Percentiles rank a stretch among this genome's conserved stretches.
These are phyloP conservation scores for Kuraishia capsulata DNA, from an alignment of 805 yeast genomes.

Conservation along the genomic window DNA sequence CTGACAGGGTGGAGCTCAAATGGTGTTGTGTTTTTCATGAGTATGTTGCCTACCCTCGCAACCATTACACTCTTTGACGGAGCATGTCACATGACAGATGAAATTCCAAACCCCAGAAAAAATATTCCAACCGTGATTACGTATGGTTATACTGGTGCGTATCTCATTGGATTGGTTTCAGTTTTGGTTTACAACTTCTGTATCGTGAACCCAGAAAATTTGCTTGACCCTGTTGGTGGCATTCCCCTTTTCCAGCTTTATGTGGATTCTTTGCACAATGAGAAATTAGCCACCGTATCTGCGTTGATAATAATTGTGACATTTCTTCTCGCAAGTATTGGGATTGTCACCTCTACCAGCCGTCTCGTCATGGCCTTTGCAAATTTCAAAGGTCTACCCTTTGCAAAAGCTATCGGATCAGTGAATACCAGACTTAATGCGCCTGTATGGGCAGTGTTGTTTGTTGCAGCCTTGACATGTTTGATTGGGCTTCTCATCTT, in stretches of 20 bases:
- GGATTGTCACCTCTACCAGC: slow-evolving; percentile 12
- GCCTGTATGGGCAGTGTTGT: slow-evolving; percentile 10
- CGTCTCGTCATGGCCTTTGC: slow-evolving; percentile 15
- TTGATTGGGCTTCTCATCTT: slow-evolving; percentile 31
- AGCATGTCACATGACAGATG: slow-evolving; percentile 47
- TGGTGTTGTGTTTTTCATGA: slow-evolving; percentile 49
- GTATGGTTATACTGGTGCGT: slow-evolving; percentile 39
- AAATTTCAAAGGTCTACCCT: slow-evolving; percentile 11
- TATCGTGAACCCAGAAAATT: slow-evolving; percentile 23
- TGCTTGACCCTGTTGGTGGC: too few relatives aligned
- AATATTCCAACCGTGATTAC: slow-evolving; percentile 53
- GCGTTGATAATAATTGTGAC: too few relatives aligned
- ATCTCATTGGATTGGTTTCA: slow-evolving; percentile 39
- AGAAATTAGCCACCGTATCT: too few relatives aligned
- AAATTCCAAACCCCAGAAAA: slow-evolving; percentile 41
- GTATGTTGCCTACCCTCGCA: slow-evolving; percentile 51
- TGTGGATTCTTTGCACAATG: too few relatives aligned
- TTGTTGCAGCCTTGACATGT: slow-evolving; percentile 5
- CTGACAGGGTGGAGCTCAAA: slow-evolving; percentile 39
- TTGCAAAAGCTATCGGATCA: slow-evolving; percentile 10
- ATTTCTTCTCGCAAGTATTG: slow-evolving; percentile 11
- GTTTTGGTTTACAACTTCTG: slow-evolving; percentile 36
- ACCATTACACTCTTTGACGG: slow-evolving; percentile 51
- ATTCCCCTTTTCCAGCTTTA: too few relatives aligned
- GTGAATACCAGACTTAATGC: slow-evolving; percentile 8